A percentile compares a stretch with the other conserved stretches of the same genome.
Conservation (phyloP, 805 yeast species). For the Candida namnaoensis region DNA sequence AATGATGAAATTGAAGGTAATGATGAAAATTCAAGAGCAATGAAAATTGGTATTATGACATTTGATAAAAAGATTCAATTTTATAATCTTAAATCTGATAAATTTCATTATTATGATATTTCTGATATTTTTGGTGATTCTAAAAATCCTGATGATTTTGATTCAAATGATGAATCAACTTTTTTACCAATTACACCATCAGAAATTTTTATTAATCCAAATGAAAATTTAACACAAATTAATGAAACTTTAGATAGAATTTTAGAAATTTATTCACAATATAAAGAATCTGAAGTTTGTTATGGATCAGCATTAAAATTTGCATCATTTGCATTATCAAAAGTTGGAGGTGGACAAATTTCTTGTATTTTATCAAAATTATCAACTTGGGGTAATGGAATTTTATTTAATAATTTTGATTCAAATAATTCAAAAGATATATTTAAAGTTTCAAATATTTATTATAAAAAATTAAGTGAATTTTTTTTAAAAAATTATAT, state of each 20-base stretch:
- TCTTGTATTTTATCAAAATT: constrained; percentile 55
- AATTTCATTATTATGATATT: constrained; percentile 50
- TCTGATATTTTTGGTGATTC: constrained; percentile 38
- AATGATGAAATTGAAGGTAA: too few species aligned
- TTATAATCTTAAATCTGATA: constrained; percentile 52
- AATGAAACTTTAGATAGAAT: constrained; percentile 59
- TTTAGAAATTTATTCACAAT: constrained; percentile 33
- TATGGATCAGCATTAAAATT: constrained; percentile 73
- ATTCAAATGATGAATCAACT: constrained; percentile 15
- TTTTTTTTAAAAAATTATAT: constrained; percentile 49
- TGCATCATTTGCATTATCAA: constrained; percentile 51
- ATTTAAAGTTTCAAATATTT: constrained; percentile 51
- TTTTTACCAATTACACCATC: constrained; percentile 66
- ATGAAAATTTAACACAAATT: constrained; percentile 52
- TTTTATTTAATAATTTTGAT: constrained; percentile 26
- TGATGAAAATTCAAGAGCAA: constrained; percentile 4
- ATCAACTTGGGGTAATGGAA: constrained; percentile 81
- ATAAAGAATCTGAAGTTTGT: constrained; percentile 47
- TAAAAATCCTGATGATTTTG: constrained; percentile 40
- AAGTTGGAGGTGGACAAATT: constrained; percentile 79
- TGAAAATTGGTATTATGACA: constrained; percentile 60
- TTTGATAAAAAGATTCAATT: constrained; percentile 69
- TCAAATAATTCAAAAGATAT: constrained; percentile 38
- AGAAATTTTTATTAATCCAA: constrained; percentile 78
- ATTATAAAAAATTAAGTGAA: constrained; percentile 50